phyloP scores from a whole-genome alignment of 140 eudicot species.

The Flaveria floridana region DNA sequence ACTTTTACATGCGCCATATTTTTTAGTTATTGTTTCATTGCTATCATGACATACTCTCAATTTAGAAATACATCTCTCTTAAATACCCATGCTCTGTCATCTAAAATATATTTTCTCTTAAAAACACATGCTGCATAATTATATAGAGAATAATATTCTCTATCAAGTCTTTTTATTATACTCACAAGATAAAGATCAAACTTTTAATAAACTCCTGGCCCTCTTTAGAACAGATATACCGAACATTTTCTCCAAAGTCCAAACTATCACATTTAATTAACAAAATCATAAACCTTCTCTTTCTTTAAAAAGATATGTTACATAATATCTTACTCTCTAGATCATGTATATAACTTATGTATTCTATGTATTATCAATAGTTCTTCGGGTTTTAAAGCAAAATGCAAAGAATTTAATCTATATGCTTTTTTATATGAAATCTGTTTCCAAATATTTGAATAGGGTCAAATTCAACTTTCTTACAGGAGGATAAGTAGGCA shows the following conservation, averaged over 20 bases:
- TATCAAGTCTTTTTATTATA: background rate
- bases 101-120: background rate
- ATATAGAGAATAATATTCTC: background rate
- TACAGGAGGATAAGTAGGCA: constrained; percentile 81
- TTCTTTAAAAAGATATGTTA: background rate
- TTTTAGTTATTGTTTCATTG: background rate
- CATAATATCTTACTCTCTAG: background rate
- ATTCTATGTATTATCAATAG: background rate
- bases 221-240: background rate
- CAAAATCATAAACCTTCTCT: constrained; percentile 7
- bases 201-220: constrained; percentile 7
- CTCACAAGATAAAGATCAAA: background rate
- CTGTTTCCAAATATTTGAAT: background rate
- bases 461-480: constrained; percentile 31
- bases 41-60: background rate
- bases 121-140: background rate
- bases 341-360: background rate
- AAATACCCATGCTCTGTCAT: background rate
- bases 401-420: background rate
- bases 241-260: background rate
- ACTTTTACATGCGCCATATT: background rate
- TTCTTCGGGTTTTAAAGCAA: constrained; percentile 4
- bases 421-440: background rate
- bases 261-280: background rate
- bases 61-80: background rate